Evolutionary conservation across 176 grass and related monocot species (phyloP), one percentile per base, ranked within the genome.

Genomic region (Secale cereale): DNA sequence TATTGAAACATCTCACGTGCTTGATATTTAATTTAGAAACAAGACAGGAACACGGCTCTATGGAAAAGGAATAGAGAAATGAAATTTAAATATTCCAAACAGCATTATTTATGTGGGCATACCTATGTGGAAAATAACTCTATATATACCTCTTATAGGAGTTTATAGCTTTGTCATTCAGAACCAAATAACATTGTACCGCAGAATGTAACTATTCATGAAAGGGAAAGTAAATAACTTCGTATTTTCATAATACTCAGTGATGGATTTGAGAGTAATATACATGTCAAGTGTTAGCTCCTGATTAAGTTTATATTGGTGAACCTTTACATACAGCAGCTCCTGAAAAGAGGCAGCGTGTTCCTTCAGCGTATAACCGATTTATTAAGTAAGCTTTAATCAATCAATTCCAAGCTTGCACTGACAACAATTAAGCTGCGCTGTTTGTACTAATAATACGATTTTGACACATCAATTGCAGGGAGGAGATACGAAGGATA

Each of bases 331-430:
- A 70, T 45, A 32, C 40, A 83, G 13, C 77, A 90, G 88, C 88
- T 61, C 81, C 86, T 2, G 88, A 92, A 86, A 95, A 95, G 72
- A 92, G 90, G 66, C 92, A 86, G 25, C 88, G 93, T 22, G 77
- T 92, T 90, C 93, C 93, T 28, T 95, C 93, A 65, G 93, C 93
- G 30, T 95, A 95, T 59, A 95, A 95, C 50, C 83, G 88, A 86
- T 95, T 95, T 82, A 95, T 92, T 71, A 95, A 95, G 90, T 95
- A 67, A 95, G 93, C 90, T 70, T 65, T 31, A 14, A 40, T 26
- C 8, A 23, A 26, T 20, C 72, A 74, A 27, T 59, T 56, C 8
- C 8, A 85, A 17, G 3, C 14, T 68, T 39, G 10, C 32, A 74
- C 4, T 56, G 19, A 19, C 7, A 10, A 19, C 45, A 43, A 22